Conservation (phyloP, 768 basidiomycete genomes). For the Tulasnella sp. region DNA sequence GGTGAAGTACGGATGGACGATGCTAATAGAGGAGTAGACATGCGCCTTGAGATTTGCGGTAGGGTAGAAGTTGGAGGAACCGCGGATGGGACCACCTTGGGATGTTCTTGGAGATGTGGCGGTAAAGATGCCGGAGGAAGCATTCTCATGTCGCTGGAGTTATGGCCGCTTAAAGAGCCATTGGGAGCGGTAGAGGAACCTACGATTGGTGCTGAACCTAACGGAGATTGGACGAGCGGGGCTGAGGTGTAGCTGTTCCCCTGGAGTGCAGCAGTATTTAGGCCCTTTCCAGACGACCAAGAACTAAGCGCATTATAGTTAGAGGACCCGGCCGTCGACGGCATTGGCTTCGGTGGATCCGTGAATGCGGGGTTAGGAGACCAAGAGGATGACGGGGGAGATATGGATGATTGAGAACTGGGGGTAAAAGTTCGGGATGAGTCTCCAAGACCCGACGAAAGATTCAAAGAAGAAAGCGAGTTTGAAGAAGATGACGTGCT, state of each 20-base stretch:
- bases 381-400: slow-evolving; percentile 7
- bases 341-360: neutral
- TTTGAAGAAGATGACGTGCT: slow-evolving; percentile 1
- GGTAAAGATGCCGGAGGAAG: slow-evolving; percentile 5
- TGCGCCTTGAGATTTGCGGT: neutral
- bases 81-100: slow-evolving; percentile 11
- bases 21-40: neutral
- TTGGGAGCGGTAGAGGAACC: neutral
- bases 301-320: neutral
- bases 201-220: neutral
- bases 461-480: neutral
- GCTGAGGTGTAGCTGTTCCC: neutral
- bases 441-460: neutral
- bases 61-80: neutral
- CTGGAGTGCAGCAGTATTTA: neutral
- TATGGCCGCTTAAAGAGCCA: neutral
- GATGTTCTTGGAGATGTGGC: slow-evolving; percentile 6
- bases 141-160: no score
- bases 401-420: no score
- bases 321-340: neutral
- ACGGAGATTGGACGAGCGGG: neutral
- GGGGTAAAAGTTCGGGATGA: no score
- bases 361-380: slow-evolving; percentile 1
- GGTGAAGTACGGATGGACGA: neutral
- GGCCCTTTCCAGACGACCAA: neutral